Evolutionary conservation across 2,329 filamentous ascomycete genomes (phyloP), one percentile per base, ranked within the genome.

Genomic region (Tolypocladium tundrense): DNA sequence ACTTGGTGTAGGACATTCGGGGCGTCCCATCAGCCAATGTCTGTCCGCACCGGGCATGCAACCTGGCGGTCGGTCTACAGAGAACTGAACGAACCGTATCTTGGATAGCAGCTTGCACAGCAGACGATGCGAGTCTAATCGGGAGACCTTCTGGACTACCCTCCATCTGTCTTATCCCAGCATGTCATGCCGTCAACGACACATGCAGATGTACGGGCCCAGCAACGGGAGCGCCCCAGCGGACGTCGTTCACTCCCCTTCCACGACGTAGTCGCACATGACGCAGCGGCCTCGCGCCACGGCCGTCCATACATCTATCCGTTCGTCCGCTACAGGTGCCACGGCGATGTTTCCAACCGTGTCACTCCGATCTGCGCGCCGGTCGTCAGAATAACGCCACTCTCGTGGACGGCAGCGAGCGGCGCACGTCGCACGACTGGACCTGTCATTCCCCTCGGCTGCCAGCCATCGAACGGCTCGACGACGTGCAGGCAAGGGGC

Each of bases 321-420:
- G 48, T 53, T 57, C 50, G 50, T 53, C 55, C 55, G 50, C 41
- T 37, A 42, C 35, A 42, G 56, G 55, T 52, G 16, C 48, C 37
- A 52, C 55, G 55, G 31, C 19, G 33, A 24, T 27, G 24, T 13
- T 10, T 8, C 48, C 48, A 35, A 8, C 19, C 31, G 48, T 37
- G 48, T 14, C 31, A 37, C 48, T 19, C 31, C 31, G 31, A 52
- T 37, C 11, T 52, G 31, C 31, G 31, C 2, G 10, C 10, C 31
- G 13, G 48, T 31, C 42, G 54, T 50, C 48, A 33, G 24, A 50
- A 40, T 14, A 24, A 53, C 41, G 41, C 56, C 56, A 53, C 50
- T 53, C n/a, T 53, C 39, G 39, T 35, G 39, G 19, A 24, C 27
- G 31, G 27, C 55, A 33, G 21, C n/a, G n/a, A 27, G 13, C 39